phyloP scores from a whole-genome alignment of 177 flowering plant genomes.

The Vitis hybrid region DNA sequence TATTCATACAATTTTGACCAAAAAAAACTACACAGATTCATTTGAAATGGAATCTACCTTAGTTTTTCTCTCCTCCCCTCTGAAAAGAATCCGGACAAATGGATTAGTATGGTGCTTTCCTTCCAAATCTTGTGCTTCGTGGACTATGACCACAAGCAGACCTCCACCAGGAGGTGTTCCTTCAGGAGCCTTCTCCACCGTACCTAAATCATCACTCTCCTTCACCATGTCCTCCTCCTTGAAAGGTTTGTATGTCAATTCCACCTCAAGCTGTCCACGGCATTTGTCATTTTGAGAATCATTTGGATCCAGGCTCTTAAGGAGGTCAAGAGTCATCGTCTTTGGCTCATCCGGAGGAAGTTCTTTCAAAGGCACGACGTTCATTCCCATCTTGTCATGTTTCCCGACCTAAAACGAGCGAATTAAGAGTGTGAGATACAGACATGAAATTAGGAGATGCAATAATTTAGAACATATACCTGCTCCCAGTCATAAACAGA shows the following conservation, averaged over 20 bases:
- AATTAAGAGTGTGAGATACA: neutral
- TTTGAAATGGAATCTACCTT: constrained; percentile 34
- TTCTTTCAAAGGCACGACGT: constrained; percentile 55
- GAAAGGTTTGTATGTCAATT: constrained; percentile 59
- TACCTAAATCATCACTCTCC: constrained; percentile 35
- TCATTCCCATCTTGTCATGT: constrained; percentile 71
- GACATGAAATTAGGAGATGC: too few species aligned
- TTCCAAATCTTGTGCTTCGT: constrained; percentile 65
- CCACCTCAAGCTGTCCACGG: constrained; percentile 57
- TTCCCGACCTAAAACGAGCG: constrained; percentile 48
- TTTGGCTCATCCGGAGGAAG: constrained; percentile 50
- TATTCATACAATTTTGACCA: neutral
- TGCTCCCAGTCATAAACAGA: constrained; percentile 82
- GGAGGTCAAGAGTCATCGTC: constrained; percentile 47
- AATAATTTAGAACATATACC: constrained; percentile 28
- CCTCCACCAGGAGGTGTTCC: constrained; percentile 67
- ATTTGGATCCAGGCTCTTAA: constrained; percentile 47
- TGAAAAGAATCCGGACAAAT: constrained; percentile 42
- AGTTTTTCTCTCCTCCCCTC: constrained; percentile 64
- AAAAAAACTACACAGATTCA: neutral
- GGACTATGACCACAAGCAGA: constrained; percentile 51
- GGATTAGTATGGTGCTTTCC: constrained; percentile 76
- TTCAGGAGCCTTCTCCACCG: constrained; percentile 47
- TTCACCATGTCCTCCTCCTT: constrained; percentile 52
- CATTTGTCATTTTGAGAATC: constrained; percentile 56